Evolutionary conservation across 495 filamentous ascomycete species (phyloP).

Genomic region (Penicillium simplicissimum): DNA sequence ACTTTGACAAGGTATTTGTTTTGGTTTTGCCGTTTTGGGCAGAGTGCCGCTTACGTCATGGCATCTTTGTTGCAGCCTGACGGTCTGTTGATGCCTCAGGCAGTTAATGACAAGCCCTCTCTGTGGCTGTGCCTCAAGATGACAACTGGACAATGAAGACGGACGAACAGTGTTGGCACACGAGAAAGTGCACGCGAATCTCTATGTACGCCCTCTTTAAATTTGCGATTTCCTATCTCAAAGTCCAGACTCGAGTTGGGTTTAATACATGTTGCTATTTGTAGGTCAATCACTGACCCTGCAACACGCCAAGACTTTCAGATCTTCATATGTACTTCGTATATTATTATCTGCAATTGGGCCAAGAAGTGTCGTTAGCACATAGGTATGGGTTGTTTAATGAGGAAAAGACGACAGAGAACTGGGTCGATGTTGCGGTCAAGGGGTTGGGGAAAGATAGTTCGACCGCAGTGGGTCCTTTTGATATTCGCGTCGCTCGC

Average conservation of each 20-base stretch:
- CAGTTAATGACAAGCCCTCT: neutral
- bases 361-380: neutral
- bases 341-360: too few relatives aligned
- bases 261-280: neutral
- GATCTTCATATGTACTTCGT: too few relatives aligned
- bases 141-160: neutral
- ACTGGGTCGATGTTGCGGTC: slow-evolving; percentile 28
- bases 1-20: slow-evolving; percentile 33
- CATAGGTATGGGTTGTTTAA: neutral
- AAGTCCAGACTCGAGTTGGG: neutral
- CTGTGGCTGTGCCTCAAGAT: neutral
- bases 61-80: slow-evolving; percentile 1
- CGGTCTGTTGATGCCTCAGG: slow-evolving; percentile 5
- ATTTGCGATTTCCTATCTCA: neutral
- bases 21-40: slow-evolving; percentile 33
- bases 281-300: neutral
- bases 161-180: neutral
- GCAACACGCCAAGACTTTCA: neutral
- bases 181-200: neutral
- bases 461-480: slow-evolving; percentile 26
- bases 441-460: slow-evolving; percentile 28
- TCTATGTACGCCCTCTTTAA: neutral
- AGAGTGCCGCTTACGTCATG: slow-evolving; percentile 10
- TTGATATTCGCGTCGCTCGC: slow-evolving; percentile 3
- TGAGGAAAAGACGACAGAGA: neutral